phyloP scores from a whole-genome alignment of 108 stramenopile species.

The Aurantiochytrium sp. region DNA sequence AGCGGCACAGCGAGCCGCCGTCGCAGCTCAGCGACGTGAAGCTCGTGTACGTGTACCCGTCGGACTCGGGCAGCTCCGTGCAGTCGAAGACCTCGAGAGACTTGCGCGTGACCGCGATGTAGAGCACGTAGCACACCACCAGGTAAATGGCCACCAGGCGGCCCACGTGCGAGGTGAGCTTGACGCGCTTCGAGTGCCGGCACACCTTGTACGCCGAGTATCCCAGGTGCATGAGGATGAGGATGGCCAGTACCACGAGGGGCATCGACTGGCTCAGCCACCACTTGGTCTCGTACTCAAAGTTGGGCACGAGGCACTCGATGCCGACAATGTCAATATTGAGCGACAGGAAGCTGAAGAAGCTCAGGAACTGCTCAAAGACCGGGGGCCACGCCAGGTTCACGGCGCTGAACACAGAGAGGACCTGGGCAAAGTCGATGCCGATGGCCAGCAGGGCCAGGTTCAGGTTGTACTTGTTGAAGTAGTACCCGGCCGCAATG shows the following conservation, averaged over 20 bases:
- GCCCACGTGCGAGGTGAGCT: slow-evolving; percentile 24
- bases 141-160: not conserved
- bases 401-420: slow-evolving; percentile 35
- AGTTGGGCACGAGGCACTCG: slow-evolving; percentile 35
- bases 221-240: slow-evolving; percentile 9
- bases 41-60: slow-evolving; percentile 44
- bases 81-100: slow-evolving; percentile 47
- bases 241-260: not conserved
- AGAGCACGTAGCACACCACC: slow-evolving; percentile 40
- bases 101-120: slow-evolving; percentile 37
- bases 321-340: slow-evolving; percentile 47
- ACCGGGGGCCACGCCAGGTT: slow-evolving; percentile 39
- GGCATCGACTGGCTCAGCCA: slow-evolving; percentile 1
- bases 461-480: slow-evolving; percentile 42
- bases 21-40: slow-evolving; percentile 29
- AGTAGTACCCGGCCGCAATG: slow-evolving; percentile 35
- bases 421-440: slow-evolving; percentile 43
- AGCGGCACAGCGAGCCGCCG: slow-evolving; percentile 17
- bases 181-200: not conserved
- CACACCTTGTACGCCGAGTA: slow-evolving; percentile 36
- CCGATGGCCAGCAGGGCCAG: slow-evolving; percentile 40
- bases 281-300: slow-evolving; percentile 43
- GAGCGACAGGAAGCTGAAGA: slow-evolving; percentile 32
- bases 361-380: slow-evolving; percentile 29
- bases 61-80: slow-evolving; percentile 14